Conservation (phyloP, 1,139 yeast genomes). For the Taphrina confusa region DNA sequence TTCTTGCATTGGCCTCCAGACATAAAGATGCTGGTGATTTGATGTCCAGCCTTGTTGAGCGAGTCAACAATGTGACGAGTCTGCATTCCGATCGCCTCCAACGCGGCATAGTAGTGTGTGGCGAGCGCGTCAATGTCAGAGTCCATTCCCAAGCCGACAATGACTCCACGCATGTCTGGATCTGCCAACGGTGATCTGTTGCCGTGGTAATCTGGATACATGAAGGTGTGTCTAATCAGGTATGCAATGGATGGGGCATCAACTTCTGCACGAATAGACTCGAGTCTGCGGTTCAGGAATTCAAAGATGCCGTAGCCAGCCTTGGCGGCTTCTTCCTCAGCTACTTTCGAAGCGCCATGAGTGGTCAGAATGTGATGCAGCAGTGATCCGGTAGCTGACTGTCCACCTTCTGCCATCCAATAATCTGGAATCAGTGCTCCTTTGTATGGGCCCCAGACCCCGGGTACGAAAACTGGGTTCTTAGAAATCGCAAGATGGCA, state of each 20-base stretch:
- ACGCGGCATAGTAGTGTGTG: constrained; percentile 81
- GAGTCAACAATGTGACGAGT: constrained; percentile 90
- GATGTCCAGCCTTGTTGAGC: constrained; percentile 78
- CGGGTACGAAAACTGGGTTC: constrained; percentile 85
- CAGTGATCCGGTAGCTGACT: constrained; percentile 92
- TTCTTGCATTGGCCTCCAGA: constrained; percentile 98
- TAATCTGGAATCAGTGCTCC: constrained; percentile 84
- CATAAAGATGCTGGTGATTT: constrained; percentile 73
- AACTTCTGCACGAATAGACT: constrained; percentile 60
- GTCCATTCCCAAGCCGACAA: constrained; percentile 92
- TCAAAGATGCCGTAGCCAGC: constrained; percentile 78
- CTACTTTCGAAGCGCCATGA: constrained; percentile 82
- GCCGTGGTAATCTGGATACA: constrained; percentile 96
- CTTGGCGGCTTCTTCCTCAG: constrained; percentile 62
- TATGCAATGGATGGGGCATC: constrained; percentile 70
- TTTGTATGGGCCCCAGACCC: constrained; percentile 98
- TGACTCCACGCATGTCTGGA: constrained; percentile 87
- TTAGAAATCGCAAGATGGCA: constrained; percentile 89
- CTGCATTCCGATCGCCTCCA: constrained; percentile 96
- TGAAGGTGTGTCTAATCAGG: constrained; percentile 79
- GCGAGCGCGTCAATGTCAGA: constrained; percentile 80
- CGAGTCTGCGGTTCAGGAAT: constrained; percentile 72
- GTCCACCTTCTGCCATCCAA: constrained; percentile 99
- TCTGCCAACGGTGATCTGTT: constrained; percentile 96
- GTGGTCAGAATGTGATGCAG: constrained; percentile 84